Evolutionary conservation across 2,329 filamentous ascomycete genomes (phyloP).

Genomic region (Amylocarpus encephaloides): DNA sequence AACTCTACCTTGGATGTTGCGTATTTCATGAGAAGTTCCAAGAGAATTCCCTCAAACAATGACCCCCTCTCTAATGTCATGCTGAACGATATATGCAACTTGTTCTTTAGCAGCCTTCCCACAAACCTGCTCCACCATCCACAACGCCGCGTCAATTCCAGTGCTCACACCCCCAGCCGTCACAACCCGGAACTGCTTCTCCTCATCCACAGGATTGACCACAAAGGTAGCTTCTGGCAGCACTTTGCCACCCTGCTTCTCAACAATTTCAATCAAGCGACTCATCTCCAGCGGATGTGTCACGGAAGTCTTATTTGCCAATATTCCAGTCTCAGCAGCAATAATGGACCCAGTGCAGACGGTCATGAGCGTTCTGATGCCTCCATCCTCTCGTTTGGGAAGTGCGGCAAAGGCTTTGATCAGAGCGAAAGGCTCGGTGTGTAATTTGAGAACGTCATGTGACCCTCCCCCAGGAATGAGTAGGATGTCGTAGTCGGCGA

Average conservation of each 20-base stretch:
- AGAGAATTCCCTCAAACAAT: neutral
- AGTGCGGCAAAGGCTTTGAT: conserved; percentile 70
- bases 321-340: conserved; percentile 66
- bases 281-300: conserved; percentile 62
- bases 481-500: conserved; percentile 58
- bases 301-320: conserved; percentile 70
- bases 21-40: no score
- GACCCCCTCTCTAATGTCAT: conserved; percentile 69
- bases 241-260: neutral
- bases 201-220: conserved; percentile 12
- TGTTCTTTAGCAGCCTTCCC: conserved; percentile 67
- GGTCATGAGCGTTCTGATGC: conserved; percentile 70
- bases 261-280: conserved; percentile 3
- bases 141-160: conserved; percentile 74
- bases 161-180: conserved; percentile 72
- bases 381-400: conserved; percentile 66
- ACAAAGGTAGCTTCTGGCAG: conserved; percentile 16
- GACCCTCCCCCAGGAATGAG: conserved; percentile 65
- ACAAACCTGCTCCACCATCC: conserved; percentile 73
- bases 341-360: conserved; percentile 73
- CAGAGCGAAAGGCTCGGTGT: conserved; percentile 61
- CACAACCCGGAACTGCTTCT: conserved; percentile 55
- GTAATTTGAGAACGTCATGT: conserved; percentile 49
- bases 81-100: conserved; percentile 67
- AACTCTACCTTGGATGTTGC: no score